These are phyloP conservation scores for Bifiguratus adelaidae DNA, from an alignment of 192 early-diverging fungal genomes.

Conservation along the genomic window DNA sequence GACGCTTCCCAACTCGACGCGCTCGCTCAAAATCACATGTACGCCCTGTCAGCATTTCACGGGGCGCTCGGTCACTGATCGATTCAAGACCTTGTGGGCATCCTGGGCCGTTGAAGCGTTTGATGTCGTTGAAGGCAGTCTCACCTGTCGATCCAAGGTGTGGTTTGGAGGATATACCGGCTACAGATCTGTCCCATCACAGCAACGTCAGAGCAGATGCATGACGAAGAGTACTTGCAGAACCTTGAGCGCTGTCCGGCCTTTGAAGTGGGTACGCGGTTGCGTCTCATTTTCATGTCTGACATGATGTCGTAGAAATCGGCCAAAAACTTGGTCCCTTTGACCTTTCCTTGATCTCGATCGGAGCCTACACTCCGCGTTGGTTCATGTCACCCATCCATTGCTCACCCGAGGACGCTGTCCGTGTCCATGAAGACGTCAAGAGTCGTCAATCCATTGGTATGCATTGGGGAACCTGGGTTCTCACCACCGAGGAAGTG, in stretches of 20 bases:
- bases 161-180: constrained; percentile 70
- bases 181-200: constrained; percentile 48
- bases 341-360: constrained; percentile 69
- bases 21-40: constrained; percentile 47
- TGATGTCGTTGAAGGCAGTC: constrained; percentile 20
- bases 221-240: constrained; percentile 6
- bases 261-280: constrained; percentile 45
- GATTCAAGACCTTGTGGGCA: constrained; percentile 70
- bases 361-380: constrained; percentile 77
- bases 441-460: constrained; percentile 51
- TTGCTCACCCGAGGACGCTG: constrained; percentile 70
- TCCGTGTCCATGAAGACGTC: constrained; percentile 68
- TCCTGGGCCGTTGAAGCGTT: constrained; percentile 54
- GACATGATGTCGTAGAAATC: constrained; percentile 40
- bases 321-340: constrained; percentile 61
- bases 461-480: constrained; percentile 85
- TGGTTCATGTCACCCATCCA: constrained; percentile 66
- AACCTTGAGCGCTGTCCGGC: constrained; percentile 61
- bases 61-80: constrained; percentile 47
- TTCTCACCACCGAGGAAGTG: constrained; percentile 57
- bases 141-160: constrained; percentile 24
- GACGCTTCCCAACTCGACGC: too few species aligned
- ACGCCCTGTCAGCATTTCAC: constrained; percentile 69
- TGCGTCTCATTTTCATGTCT: too few species aligned
- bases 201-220: constrained; percentile 24